Base-by-base conservation (phyloP, 2,329 filamentous ascomycete species). In the Pseudonectria foliicola region DNA sequence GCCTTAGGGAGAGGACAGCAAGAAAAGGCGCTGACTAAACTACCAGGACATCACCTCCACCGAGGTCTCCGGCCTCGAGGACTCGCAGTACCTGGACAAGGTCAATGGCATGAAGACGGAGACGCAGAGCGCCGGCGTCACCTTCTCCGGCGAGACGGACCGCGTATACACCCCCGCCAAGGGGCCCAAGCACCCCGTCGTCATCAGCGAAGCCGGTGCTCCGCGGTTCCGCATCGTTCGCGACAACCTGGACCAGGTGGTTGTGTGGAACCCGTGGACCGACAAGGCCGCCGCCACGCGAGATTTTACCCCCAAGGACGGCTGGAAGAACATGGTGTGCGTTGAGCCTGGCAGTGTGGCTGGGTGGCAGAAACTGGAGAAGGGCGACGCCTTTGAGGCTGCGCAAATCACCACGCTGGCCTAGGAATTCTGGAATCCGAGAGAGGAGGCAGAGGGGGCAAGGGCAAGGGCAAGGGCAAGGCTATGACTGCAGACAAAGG, bases 221-320 rank as follows among this genome's bases (percentile, higher is more conserved):
- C 69, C 79, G 11, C 66, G 73, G 33, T 88, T 84, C 66, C 78
- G 80, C 40, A 71, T 96, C 36, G 76, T 82, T 27, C 78, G 92
- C 42, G 87, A 95, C 62, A 89, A 87, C 47, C 72, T 98, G 47
- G 75, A 76, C 43, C 86, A 96, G 48, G 80, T 92, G 12, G 90
- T 95, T 1, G 84, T 96, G 21, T 98, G 92, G 92, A 98, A 98
- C 63, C 92, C 92, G 2, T 95, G 90, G 88, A 71, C 73, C 27
- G 85, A 89, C 44, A 94, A 93, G 68, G 79, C 85, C 2, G 76
- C 79, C 50, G 73, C 73, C 5, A 94, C 95, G 66, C 79, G 69
- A 34, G 92, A 98, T 61, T 95, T 96, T 58, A 75, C 74, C 39
- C 92, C 92, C 32, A 84, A 93, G 55, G 84, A 89, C 35, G 92